A percentile compares a stretch with the other conserved stretches of the same genome.
These are phyloP conservation scores for Colletotrichum melonis DNA, from an alignment of 2,329 filamentous ascomycete species.

Conservation along the genomic window DNA sequence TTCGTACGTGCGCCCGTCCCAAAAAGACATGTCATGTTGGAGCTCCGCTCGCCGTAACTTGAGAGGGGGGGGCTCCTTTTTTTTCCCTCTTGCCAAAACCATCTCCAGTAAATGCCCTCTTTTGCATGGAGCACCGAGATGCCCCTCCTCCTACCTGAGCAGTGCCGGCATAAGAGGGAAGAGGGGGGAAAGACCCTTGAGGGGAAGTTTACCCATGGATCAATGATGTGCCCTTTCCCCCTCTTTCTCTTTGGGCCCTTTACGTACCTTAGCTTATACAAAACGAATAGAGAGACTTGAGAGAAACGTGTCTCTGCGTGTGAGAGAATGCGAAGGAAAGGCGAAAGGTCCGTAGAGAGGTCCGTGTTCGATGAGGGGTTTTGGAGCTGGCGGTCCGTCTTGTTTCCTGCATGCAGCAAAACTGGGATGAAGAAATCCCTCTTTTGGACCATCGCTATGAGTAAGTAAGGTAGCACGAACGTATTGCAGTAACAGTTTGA, in stretches of 20 bases:
- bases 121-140: constrained; percentile 14
- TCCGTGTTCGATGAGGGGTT: constrained; percentile 29
- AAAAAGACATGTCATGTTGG: neutral
- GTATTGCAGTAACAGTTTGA: constrained; percentile 3
- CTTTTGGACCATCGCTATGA: neutral
- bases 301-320: neutral
- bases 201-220: neutral
- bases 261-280: neutral
- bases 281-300: neutral
- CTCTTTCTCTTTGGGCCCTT: neutral
- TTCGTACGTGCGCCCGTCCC: neutral
- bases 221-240: neutral
- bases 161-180: constrained; percentile 23
- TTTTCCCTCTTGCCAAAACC: neutral
- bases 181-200: constrained; percentile 3
- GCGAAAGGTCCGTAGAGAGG: neutral
- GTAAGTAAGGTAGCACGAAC: neutral
- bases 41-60: neutral
- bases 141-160: constrained; percentile 1
- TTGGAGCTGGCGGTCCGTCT: neutral
- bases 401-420: neutral
- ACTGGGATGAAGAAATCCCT: neutral
- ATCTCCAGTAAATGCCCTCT: constrained; percentile 8
- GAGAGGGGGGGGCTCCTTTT: neutral
- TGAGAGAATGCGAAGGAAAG: neutral